phyloP scores from a whole-genome alignment of 2,329 filamentous ascomycete species.

The Fusarium xylarioides region DNA sequence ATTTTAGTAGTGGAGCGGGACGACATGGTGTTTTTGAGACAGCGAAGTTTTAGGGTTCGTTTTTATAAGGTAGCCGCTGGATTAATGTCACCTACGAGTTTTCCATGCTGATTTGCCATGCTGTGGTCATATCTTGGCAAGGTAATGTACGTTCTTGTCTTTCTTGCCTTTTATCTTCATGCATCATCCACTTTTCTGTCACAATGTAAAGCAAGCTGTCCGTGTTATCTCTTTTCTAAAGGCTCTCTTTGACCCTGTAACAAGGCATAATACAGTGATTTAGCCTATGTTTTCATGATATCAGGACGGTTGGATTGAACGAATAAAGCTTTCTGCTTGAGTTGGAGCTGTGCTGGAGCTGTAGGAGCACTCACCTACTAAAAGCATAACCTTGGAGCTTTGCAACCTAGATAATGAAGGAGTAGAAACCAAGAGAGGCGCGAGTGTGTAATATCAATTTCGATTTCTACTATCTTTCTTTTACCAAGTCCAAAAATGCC shows the following conservation, averaged over 20 bases:
- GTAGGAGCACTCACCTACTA: not conserved
- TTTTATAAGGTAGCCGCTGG: rapidly evolving
- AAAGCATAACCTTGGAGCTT: not conserved
- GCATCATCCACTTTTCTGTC: rapidly evolving
- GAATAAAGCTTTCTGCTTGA: too few species aligned
- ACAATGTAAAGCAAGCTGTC: not conserved
- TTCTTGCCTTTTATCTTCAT: not conserved
- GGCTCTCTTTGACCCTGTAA: not conserved
- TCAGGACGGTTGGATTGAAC: too few species aligned
- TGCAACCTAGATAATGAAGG: not conserved
- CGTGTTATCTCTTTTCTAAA: not conserved
- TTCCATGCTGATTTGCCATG: too few species aligned
- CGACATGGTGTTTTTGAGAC: conserved; percentile 1
- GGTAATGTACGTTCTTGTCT: rapidly evolving
- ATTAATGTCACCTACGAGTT: not conserved
- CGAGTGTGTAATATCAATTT: not conserved
- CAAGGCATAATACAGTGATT: not conserved
- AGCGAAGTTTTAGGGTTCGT: not conserved
- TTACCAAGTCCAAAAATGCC: not conserved
- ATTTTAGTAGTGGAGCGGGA: not conserved
- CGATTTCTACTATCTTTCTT: not conserved
- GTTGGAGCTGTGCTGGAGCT: too few species aligned
- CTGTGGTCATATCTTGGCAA: too few species aligned
- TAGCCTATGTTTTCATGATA: not conserved
- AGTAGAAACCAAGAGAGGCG: not conserved